Conservation (phyloP, 345 rosid genomes). For the Cardamine chenopodiifolia region DNA sequence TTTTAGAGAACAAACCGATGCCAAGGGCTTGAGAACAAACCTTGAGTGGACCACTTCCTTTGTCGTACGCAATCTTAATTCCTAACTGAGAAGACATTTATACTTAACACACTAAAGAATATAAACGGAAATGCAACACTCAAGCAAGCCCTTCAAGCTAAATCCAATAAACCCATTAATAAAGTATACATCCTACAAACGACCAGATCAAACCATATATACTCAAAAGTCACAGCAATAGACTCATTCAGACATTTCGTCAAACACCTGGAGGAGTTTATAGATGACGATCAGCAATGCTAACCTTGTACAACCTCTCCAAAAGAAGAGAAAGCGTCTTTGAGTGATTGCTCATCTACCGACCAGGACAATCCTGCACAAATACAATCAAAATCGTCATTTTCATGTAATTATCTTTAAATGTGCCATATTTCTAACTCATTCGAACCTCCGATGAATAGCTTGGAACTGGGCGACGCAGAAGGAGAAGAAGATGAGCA, state of each 20-base stretch:
- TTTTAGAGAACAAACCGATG: conserved; percentile 75
- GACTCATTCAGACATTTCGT: conserved; percentile 50
- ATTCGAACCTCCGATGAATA: conserved; percentile 64
- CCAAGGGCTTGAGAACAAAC: conserved; percentile 43
- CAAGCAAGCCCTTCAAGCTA: background rate
- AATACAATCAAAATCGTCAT: background rate
- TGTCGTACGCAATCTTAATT: conserved; percentile 78
- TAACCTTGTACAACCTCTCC: conserved; percentile 72
- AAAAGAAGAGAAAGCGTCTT: conserved; percentile 76
- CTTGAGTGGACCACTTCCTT: conserved; percentile 48
- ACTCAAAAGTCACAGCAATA: conserved; percentile 11
- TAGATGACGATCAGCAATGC: background rate
- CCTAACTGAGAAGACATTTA: conserved; percentile 52
- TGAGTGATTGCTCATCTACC: conserved; percentile 74
- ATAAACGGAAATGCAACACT: background rate
- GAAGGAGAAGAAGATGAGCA: conserved; percentile 28
- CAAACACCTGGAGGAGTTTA: conserved; percentile 48
- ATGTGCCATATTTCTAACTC: background rate
- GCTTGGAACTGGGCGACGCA: conserved; percentile 54
- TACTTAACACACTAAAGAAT: background rate
- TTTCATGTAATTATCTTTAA: background rate
- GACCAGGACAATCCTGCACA: conserved; percentile 73
- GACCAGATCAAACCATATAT: background rate
- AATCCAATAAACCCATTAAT: background rate
- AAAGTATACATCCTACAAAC: conserved; percentile 3